Percentiles rank a stretch among this genome's conserved stretches.
These are phyloP conservation scores for Aspergillus brunneoviolaceus DNA, from an alignment of 2,329 filamentous ascomycete genomes.

Conservation along the genomic window DNA sequence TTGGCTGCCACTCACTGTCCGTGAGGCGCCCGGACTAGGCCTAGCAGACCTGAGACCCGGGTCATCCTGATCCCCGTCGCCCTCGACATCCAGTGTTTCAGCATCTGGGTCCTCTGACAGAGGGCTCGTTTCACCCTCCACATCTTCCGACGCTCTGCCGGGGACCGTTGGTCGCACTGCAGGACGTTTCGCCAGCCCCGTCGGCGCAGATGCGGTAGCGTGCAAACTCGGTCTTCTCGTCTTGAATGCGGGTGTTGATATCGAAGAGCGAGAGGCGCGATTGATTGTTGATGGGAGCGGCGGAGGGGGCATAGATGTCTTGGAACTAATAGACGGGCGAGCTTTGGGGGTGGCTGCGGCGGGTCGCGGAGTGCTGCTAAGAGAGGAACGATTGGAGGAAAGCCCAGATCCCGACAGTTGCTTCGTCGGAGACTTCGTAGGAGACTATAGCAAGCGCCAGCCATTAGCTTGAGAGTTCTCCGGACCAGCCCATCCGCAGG, in stretches of 20 bases:
- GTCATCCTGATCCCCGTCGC: constrained; percentile 23
- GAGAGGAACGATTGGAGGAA: constrained; percentile 47
- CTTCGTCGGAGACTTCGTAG: constrained; percentile 78
- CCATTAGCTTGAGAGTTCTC: constrained; percentile 1
- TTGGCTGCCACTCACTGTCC: constrained; percentile 26
- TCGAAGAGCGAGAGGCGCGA: constrained; percentile 41
- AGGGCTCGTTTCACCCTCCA: constrained; percentile 26
- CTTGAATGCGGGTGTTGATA: constrained; percentile 34
- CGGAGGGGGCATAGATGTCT: constrained; percentile 69
- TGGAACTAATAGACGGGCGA: constrained; percentile 56
- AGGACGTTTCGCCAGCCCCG: constrained; percentile 32
- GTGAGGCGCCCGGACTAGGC: constrained; percentile 26
- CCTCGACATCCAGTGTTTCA: constrained; percentile 27
- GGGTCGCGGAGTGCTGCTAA: constrained; percentile 54
- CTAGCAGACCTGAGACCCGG: constrained; percentile 22
- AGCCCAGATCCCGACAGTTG: constrained; percentile 61
- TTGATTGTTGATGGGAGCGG: constrained; percentile 32
- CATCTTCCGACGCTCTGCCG: constrained; percentile 29
- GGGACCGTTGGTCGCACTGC: constrained; percentile 31
- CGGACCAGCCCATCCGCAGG: not conserved
- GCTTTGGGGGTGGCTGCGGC: constrained; percentile 50
- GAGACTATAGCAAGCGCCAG: constrained; percentile 55
- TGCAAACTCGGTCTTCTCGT: constrained; percentile 34
- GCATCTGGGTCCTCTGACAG: constrained; percentile 32
- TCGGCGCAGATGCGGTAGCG: constrained; percentile 23